Evolutionary conservation across 495 filamentous ascomycete genomes (phyloP).

Genomic region (Sporormia fimetaria): DNA sequence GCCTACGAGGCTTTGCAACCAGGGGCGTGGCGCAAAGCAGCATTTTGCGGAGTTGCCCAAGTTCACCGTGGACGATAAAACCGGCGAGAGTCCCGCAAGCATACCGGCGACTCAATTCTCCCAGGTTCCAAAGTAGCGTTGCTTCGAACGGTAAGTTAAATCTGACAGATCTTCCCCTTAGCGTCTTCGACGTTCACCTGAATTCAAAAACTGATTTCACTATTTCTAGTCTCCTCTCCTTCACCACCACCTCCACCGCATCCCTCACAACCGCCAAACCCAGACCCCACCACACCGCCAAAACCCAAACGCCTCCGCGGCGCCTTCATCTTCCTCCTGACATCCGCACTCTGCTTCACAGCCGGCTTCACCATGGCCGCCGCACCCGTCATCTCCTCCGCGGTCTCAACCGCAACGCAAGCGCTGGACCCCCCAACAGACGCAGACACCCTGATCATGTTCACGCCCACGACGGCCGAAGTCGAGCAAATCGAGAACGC

Average conservation of each 20-base stretch:
- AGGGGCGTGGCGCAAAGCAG: no score
- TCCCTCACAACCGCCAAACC: constrained; percentile 1
- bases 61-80: neutral
- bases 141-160: no score
- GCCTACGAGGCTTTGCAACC: no score
- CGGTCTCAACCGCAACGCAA: constrained; percentile 22
- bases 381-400: constrained; percentile 37
- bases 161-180: no score
- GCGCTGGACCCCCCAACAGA: constrained; percentile 45
- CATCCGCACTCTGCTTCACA: constrained; percentile 21
- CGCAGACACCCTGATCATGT: constrained; percentile 60
- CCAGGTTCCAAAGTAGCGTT: neutral
- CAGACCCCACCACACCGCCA: constrained; percentile 1
- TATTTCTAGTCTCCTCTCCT: neutral
- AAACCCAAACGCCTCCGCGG: neutral
- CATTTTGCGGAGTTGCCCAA: no score
- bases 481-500: constrained; percentile 50
- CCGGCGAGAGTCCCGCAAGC: neutral
- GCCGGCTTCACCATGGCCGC: constrained; percentile 46
- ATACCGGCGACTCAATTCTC: neutral
- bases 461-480: constrained; percentile 46
- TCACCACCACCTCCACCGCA: neutral
- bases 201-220: no score
- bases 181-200: no score
- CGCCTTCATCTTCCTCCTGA: constrained; percentile 5